Base-by-base conservation (phyloP, 1,284 basidiomycete species). In the Abortiporus biennis region DNA sequence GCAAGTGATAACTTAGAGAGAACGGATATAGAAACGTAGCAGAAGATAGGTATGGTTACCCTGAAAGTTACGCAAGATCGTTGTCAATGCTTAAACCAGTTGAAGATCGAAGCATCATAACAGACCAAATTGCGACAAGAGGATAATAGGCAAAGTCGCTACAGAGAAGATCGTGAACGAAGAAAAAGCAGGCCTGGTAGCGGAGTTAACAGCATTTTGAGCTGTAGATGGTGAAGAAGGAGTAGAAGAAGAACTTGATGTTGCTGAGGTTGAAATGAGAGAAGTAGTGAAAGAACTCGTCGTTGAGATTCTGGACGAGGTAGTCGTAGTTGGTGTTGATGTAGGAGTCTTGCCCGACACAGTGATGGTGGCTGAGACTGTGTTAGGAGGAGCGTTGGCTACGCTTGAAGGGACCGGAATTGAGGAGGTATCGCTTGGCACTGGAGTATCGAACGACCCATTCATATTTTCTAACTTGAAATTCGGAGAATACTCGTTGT, bases 401-500 rank as follows among this genome's bases (percentile, higher is more conserved):
- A 55, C 46, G 3, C 65, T 59, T 16, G 71, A 52, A 1, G 79
- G 68, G 1, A 77, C 62, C 35, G 76, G 55, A 33, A 73, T 65
- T 34, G 65, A 47, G 3, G 72, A 64, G 41, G 71, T 76, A 30
- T 72, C 69, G 38, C 72, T 62, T 1, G 73, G 53, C 22, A 76
- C 56, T 16, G 76, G 70, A 4, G 65, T 61, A 9, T 62, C 49
- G 52, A 78, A 71, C 20, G 73, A 75, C 36, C 82, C n/a, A n/a
- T n/a, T n/a, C n/a, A n/a, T n/a, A n/a, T n/a, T n/a, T n/a, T n/a
- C n/a, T n/a, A n/a, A 78, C 78, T 54, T 54, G 64, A 85, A 85
- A 48, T 63, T 67, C 0, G 71, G 67, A 1, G 81, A 81, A 58
- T 67, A 85, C 29, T 64, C 65, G 0, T 46, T 44, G 47, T 75